Evolutionary conservation across 192 early-diverging fungal genomes (phyloP).

Genomic region (Kappamyces sp.): DNA sequence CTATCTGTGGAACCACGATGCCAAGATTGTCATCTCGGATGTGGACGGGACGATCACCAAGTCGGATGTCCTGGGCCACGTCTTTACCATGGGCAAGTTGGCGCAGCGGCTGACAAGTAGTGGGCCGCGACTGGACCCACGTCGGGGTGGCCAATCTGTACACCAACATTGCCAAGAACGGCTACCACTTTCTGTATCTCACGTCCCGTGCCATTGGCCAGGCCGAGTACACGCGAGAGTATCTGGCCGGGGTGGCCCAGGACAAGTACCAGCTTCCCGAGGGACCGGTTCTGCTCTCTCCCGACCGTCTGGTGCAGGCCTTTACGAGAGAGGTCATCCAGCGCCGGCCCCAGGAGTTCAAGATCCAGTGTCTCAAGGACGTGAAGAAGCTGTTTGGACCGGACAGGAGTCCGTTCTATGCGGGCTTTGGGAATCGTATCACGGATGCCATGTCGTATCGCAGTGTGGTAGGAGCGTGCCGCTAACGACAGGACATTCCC

Average conservation of each 20-base stretch:
- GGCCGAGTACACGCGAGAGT: conserved; percentile 84
- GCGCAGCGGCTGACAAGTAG: conserved; percentile 10
- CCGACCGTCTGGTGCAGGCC: conserved; percentile 86
- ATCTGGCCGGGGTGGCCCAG: conserved; percentile 85
- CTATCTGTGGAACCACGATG: conserved; percentile 78
- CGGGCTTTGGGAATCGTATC: conserved; percentile 96
- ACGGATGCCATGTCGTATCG: conserved; percentile 95
- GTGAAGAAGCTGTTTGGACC: conserved; percentile 78
- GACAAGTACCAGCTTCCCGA: conserved; percentile 80
- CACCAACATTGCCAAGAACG: conserved; percentile 88
- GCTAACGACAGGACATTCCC: conserved; percentile 60
- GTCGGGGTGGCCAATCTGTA: conserved; percentile 93
- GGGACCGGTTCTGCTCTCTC: conserved; percentile 93
- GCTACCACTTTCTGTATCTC: conserved; percentile 91
- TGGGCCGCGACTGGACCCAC: conserved; percentile 98
- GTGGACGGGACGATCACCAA: conserved; percentile 99
- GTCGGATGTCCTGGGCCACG: conserved; percentile 91
- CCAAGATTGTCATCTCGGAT: conserved; percentile 91
- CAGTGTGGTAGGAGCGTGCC: conserved; percentile 47
- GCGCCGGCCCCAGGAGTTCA: conserved; percentile 92
- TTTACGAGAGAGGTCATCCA: conserved; percentile 81
- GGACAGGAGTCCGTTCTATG: conserved; percentile 80
- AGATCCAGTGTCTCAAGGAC: conserved; percentile 90
- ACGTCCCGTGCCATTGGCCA: conserved; percentile 93
- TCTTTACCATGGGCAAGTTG: conserved; percentile 71